phyloP scores from a whole-genome alignment of 2,329 filamentous ascomycete species.

The Scytalidium lignicola region DNA sequence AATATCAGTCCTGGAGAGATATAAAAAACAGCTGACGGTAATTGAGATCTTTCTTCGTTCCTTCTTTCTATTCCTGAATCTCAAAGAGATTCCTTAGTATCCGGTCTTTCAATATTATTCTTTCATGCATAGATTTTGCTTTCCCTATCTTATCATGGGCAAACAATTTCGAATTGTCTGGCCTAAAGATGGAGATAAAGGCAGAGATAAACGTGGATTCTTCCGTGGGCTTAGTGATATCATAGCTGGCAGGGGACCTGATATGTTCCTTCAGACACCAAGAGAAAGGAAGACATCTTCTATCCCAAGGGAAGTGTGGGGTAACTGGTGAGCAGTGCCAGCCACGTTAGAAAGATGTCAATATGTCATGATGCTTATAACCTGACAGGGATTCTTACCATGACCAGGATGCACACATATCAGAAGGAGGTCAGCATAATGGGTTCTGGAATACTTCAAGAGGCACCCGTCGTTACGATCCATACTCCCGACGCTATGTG shows the following conservation, averaged over 20 bases:
- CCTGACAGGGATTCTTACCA: slow-evolving; percentile 25
- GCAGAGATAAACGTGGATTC: slow-evolving; percentile 19
- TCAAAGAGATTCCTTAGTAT: background rate
- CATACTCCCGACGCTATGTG: slow-evolving; percentile 19
- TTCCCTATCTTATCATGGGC: background rate
- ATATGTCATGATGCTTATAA: background rate
- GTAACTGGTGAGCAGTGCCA: slow-evolving; percentile 20
- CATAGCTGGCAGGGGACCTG: slow-evolving; percentile 33
- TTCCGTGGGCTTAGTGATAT: slow-evolving; percentile 29
- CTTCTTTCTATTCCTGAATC: background rate
- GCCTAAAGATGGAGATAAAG: slow-evolving; percentile 24
- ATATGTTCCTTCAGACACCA: slow-evolving; percentile 32
- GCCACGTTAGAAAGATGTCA: too few species aligned
- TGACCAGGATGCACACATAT: slow-evolving; percentile 3
- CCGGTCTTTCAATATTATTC: background rate
- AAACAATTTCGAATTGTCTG: slow-evolving; percentile 21
- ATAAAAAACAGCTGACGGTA: too few species aligned
- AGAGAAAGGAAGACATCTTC: background rate
- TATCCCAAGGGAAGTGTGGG: slow-evolving; percentile 17
- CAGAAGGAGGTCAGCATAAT: background rate
- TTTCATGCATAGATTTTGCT: background rate
- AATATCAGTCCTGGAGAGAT: background rate
- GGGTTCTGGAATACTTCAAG: slow-evolving; percentile 9
- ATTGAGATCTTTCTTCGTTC: background rate
- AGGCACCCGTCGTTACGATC: slow-evolving; percentile 21